Conservation (phyloP, 2,329 filamentous ascomycete genomes). For the Moelleriella libera region DNA sequence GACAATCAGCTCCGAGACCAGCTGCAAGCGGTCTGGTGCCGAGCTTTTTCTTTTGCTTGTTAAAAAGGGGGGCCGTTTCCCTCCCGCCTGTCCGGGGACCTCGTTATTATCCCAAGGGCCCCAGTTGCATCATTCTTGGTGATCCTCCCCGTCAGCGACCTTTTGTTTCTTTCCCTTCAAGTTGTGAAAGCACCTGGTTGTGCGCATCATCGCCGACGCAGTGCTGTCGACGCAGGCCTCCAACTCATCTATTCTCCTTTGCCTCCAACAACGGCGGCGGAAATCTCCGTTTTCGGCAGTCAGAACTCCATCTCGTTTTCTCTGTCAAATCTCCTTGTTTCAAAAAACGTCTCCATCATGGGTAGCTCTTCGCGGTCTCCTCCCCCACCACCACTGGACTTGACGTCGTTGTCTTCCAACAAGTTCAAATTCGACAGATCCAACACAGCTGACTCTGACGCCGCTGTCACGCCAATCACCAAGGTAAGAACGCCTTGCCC, state of each 20-base stretch:
- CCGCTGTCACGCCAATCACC: conserved; percentile 6
- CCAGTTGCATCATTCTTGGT: neutral
- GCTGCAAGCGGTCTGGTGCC: neutral
- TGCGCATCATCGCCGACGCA: neutral
- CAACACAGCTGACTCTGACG: conserved; percentile 10
- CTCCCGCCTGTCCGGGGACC: too few species aligned
- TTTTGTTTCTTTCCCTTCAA: neutral
- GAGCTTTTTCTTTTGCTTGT: too few species aligned
- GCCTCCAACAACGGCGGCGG: too few species aligned
- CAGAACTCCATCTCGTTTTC: neutral
- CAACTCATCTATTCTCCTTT: neutral
- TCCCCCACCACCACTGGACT: conserved; percentile 6
- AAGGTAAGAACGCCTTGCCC: conserved; percentile 9
- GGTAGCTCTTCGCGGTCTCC: conserved; percentile 3
- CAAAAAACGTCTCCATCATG: neutral
- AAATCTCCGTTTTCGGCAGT: neutral
- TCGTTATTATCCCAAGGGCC: neutral
- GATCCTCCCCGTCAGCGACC: neutral
- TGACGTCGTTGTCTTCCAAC: conserved; percentile 4
- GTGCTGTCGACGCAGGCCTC: neutral
- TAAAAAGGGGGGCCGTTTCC: too few species aligned
- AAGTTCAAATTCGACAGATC: conserved; percentile 9
- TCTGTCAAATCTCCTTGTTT: neutral
- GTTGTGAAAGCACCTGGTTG: neutral
- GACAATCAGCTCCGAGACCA: neutral